Percentiles rank a stretch among this genome's conserved stretches.
Conservation (phyloP, 192 early-diverging fungal species). For the Podila verticillata region DNA sequence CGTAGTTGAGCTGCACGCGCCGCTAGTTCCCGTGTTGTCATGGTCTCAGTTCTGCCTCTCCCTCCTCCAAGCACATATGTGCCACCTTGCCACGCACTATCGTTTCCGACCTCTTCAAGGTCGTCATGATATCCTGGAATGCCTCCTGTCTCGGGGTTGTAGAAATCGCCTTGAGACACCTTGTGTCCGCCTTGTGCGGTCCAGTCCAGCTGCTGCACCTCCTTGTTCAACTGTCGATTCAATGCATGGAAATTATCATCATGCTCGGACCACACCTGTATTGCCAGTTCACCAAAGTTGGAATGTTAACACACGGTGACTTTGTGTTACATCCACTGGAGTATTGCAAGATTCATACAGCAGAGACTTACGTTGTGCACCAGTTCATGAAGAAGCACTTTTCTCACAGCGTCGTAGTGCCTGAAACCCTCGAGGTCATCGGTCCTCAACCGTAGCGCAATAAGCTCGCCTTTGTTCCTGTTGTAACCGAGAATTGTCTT, state of each 20-base stretch:
- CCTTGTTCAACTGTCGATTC: constrained; percentile 77
- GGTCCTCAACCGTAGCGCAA: constrained; percentile 80
- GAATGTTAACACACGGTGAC: not conserved
- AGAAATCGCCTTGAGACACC: constrained; percentile 51
- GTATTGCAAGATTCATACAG: not conserved
- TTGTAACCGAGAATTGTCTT: constrained; percentile 75
- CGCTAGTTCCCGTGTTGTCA: constrained; percentile 57
- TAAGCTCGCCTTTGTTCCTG: constrained; percentile 73
- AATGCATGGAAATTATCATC: constrained; percentile 78
- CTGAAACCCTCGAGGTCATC: constrained; percentile 81
- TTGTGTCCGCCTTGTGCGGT: constrained; percentile 48
- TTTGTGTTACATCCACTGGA: not conserved
- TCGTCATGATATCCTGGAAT: constrained; percentile 35
- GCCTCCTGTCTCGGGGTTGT: constrained; percentile 51
- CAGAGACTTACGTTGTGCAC: constrained; percentile 69
- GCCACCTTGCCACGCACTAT: constrained; percentile 61
- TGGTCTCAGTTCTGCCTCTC: not conserved
- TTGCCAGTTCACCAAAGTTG: not conserved
- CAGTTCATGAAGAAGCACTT: constrained; percentile 82
- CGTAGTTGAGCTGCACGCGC: constrained; percentile 66
- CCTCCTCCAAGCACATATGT: constrained; percentile 68
- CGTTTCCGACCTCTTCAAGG: constrained; percentile 46
- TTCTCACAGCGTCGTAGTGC: constrained; percentile 71
- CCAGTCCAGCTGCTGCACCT: constrained; percentile 65
- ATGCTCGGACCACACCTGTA: constrained; percentile 69